These are phyloP conservation scores for Sphagnum contortum DNA, from an alignment of 225 moss, liverwort and hornwort genomes.

Conservation along the genomic window DNA sequence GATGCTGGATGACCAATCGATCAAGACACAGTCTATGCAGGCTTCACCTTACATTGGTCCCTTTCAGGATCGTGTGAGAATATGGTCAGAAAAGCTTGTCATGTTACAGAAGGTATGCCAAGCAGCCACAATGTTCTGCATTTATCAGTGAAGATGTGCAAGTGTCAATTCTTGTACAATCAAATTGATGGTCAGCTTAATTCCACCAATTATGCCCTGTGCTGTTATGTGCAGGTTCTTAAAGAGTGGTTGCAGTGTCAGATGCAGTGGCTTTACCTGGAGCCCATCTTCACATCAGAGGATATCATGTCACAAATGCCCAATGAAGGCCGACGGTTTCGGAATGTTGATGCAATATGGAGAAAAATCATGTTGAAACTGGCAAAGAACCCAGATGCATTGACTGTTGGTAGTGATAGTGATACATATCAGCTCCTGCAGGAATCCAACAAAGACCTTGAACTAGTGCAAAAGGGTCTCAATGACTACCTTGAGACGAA, in stretches of 20 bases:
- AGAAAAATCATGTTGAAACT: slow-evolving; percentile 59
- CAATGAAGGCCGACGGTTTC: slow-evolving; percentile 45
- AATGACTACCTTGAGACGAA: slow-evolving; percentile 64
- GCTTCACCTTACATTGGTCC: slow-evolving; percentile 64
- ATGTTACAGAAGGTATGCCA: slow-evolving; percentile 52
- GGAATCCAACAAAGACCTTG: slow-evolving; percentile 47
- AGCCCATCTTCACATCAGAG: slow-evolving; percentile 76
- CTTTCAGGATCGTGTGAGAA: slow-evolving; percentile 67
- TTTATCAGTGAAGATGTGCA: too few relatives aligned
- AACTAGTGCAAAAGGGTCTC: slow-evolving; percentile 52
- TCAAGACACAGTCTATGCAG: slow-evolving; percentile 72
- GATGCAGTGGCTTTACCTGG: slow-evolving; percentile 73
- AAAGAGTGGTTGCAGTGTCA: slow-evolving; percentile 71
- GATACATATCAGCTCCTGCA: slow-evolving; percentile 44
- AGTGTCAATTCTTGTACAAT: too few relatives aligned
- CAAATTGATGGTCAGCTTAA: too few relatives aligned
- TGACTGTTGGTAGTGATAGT: slow-evolving; percentile 51
- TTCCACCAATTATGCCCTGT: not conserved
- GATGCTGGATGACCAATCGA: slow-evolving; percentile 59
- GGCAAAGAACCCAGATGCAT: slow-evolving; percentile 48
- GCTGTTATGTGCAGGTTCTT: slow-evolving; percentile 28
- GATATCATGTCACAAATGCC: slow-evolving; percentile 94
- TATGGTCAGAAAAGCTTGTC: slow-evolving; percentile 57
- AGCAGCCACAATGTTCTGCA: too few relatives aligned
- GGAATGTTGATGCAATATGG: slow-evolving; percentile 53